These are phyloP conservation scores for Macaranga tanarius DNA, from an alignment of 441 rosid genomes.

Conservation along the genomic window DNA sequence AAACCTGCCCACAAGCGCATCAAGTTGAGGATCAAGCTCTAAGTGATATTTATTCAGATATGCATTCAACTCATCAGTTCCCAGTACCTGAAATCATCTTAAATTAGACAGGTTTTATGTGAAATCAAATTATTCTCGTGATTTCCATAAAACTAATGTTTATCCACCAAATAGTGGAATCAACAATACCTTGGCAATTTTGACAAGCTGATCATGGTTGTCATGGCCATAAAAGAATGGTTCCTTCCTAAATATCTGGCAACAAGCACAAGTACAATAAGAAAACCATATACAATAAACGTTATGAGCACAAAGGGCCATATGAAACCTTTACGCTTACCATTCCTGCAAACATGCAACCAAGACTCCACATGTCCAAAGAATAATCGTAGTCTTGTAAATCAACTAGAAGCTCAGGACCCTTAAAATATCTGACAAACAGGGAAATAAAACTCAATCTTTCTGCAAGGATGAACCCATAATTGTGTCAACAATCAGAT, in stretches of 20 bases:
- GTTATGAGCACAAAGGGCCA: neutral
- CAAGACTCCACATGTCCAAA: slow-evolving; percentile 98
- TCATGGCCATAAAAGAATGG: slow-evolving; percentile 97
- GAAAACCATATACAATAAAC: slow-evolving; percentile 13
- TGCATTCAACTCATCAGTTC: slow-evolving; percentile 87
- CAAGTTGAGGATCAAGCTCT: slow-evolving; percentile 91
- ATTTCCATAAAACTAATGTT: neutral
- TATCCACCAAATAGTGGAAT: neutral
- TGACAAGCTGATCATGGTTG: slow-evolving; percentile 95
- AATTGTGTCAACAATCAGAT: slow-evolving; percentile 1
- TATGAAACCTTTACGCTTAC: slow-evolving; percentile 38
- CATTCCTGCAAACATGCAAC: slow-evolving; percentile 99
- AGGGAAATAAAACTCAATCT: slow-evolving; percentile 20
- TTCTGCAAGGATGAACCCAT: slow-evolving; percentile 13
- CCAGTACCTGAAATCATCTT: slow-evolving; percentile 63
- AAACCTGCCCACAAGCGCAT: slow-evolving; percentile 93
- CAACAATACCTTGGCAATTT: slow-evolving; percentile 79
- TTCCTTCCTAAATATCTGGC: slow-evolving; percentile 86
- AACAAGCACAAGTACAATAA: slow-evolving; percentile 19
- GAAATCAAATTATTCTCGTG: neutral
- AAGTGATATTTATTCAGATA: slow-evolving; percentile 82
- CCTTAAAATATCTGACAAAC: slow-evolving; percentile 76
- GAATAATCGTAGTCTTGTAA: slow-evolving; percentile 96
- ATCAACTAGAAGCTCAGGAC: slow-evolving; percentile 94
- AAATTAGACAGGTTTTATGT: slow-evolving; percentile 12